Evolutionary conservation across 2,329 filamentous ascomycete genomes (phyloP).

Genomic region (Coniochaeta hoffmannii): DNA sequence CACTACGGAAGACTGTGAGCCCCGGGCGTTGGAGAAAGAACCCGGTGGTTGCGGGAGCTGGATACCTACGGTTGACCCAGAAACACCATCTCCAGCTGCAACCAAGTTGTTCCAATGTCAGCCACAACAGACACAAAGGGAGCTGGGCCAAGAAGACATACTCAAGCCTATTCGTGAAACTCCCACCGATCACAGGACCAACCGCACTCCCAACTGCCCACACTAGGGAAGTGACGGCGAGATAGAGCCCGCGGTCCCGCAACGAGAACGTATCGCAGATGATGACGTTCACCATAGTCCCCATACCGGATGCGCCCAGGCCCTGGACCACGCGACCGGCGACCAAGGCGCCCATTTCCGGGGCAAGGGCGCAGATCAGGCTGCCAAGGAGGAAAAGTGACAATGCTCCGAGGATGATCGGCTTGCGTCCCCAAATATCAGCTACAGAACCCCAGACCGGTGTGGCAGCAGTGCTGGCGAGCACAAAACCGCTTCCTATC

Average conservation of each 20-base stretch:
- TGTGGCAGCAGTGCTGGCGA: constrained; percentile 59
- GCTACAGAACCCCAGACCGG: constrained; percentile 63
- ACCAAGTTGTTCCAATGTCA: neutral
- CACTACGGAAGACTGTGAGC: constrained; percentile 15
- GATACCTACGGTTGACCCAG: constrained; percentile 50
- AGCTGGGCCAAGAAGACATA: neutral
- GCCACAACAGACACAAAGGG: neutral
- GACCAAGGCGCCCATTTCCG: constrained; percentile 44
- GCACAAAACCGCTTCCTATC: constrained; percentile 68
- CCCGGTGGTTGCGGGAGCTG: neutral
- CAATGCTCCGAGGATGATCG: constrained; percentile 41
- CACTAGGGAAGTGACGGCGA: constrained; percentile 43
- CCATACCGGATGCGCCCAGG: constrained; percentile 46
- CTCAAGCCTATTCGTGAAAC: constrained; percentile 54
- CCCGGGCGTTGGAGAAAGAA: too few relatives aligned
- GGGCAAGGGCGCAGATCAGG: constrained; percentile 43
- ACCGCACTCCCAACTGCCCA: constrained; percentile 61
- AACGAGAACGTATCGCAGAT: constrained; percentile 49
- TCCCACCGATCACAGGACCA: constrained; percentile 61
- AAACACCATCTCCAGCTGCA: constrained; percentile 59
- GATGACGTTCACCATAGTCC: constrained; percentile 53
- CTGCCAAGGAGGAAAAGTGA: constrained; percentile 48
- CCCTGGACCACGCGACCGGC: constrained; percentile 50
- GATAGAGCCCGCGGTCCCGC: constrained; percentile 42
- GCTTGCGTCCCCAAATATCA: constrained; percentile 53